Evolutionary conservation across 2,329 filamentous ascomycete genomes (phyloP), one percentile per base, ranked within the genome.

Genomic region (Fusarium sacchari): DNA sequence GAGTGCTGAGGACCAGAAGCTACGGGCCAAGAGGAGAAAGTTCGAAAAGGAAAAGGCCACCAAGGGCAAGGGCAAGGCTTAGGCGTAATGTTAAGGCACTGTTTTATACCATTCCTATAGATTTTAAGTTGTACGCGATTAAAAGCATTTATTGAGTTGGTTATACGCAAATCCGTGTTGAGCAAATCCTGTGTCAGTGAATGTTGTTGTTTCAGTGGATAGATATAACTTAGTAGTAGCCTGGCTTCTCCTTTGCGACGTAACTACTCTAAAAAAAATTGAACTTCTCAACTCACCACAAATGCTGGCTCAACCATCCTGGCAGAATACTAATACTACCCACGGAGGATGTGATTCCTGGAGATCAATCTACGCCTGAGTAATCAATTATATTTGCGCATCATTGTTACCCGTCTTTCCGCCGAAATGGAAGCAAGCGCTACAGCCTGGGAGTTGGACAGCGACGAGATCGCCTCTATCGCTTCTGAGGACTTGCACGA

Each of bases 1-100:
- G 87, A 96, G 96, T 76, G 93, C 91, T 32, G 94, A 97, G 85
- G 94, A 96, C 53, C 93, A 96, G 86, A 93, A 92, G 84, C 85
- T 99, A 81, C 89, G 95, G 77, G 89, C 88, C 64, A 99, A 99
- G 92, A 91, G 94, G 83, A 93, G 96, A 85, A 97, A 91, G 88
- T 83, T 98, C 70, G 96, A 98, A 85, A 95, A 86, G 82, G 82
- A 88, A 81, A 82, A 83, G 81, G 82, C 80, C 65, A 86, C 87
- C 81, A 81, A 83, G 81, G 82, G 79, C 65, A 86, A 88, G 81
- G 80, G 77, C 58, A 77, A 77, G 73, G 70, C 71, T 77, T 80
- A 80, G 79, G 81, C 81, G 75, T 82, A 81, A 78, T 81, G 73
- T 82, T 74, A 71, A 66, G 63, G 64, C 64, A 43, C 58, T 78